Evolutionary conservation across 352 stramenopile genomes (phyloP).

Genomic region (Phytophthora crassamura): DNA sequence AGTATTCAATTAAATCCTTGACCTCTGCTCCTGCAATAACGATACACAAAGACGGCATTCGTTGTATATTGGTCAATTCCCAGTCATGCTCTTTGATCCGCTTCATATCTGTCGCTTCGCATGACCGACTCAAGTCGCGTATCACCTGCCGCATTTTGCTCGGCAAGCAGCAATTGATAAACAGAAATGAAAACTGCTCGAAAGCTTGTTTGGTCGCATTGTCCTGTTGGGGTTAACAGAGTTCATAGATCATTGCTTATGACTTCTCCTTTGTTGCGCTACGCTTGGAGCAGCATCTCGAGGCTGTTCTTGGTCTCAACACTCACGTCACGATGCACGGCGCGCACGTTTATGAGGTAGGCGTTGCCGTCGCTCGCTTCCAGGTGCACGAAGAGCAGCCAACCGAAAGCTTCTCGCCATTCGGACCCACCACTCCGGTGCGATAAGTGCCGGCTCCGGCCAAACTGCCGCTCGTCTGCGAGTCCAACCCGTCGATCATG

Average conservation of each 20-base stretch:
- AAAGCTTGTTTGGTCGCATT: too few relatives aligned
- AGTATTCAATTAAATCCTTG: too few relatives aligned
- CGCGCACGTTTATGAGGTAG: slow-evolving; percentile 92
- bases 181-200: too few relatives aligned
- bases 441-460: slow-evolving; percentile 92
- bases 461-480: slow-evolving; percentile 82
- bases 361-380: slow-evolving; percentile 88
- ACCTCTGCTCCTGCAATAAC: too few relatives aligned
- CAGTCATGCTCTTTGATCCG: too few relatives aligned
- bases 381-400: slow-evolving; percentile 92
- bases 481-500: slow-evolving; percentile 73
- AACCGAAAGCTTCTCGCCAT: slow-evolving; percentile 94
- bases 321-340: slow-evolving; percentile 90
- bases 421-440: slow-evolving; percentile 88
- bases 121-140: too few relatives aligned
- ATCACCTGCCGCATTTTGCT: too few relatives aligned
- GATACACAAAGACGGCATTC: too few relatives aligned
- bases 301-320: slow-evolving; percentile 73
- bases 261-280: slow-evolving; percentile 16
- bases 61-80: too few relatives aligned
- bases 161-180: too few relatives aligned
- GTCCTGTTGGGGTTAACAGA: too few relatives aligned
- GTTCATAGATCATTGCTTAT: slow-evolving; percentile 19
- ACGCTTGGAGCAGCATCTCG: slow-evolving; percentile 54
- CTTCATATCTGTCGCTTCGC: too few relatives aligned